Conservation (phyloP, 495 filamentous ascomycete species). For the Collariella sp. region DNA sequence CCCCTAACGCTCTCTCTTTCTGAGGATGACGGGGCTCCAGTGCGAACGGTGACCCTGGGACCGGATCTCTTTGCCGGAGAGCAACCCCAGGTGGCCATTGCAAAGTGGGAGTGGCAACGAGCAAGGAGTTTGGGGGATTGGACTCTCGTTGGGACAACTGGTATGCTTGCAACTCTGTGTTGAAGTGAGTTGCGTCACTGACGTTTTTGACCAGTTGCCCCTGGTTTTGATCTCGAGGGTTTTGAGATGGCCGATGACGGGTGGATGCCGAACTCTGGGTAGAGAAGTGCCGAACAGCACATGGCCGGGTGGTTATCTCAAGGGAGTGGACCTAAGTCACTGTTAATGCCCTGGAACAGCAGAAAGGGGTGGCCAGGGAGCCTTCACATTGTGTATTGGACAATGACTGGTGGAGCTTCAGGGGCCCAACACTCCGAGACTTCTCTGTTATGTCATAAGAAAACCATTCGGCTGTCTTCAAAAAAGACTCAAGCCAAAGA, state of each 20-base stretch:
- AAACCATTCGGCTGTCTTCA: too few species aligned
- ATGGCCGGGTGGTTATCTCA: too few species aligned
- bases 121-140: conserved; percentile 36
- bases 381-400: too few species aligned
- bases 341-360: too few species aligned
- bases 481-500: too few species aligned
- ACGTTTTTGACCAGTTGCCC: conserved; percentile 24
- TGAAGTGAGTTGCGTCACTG: not conserved
- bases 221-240: conserved; percentile 30
- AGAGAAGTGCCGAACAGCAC: too few species aligned
- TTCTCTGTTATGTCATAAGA: too few species aligned
- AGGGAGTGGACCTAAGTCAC: too few species aligned
- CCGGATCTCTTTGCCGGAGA: conserved; percentile 33
- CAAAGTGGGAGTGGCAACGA: conserved; percentile 35
- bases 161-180: conserved; percentile 11
- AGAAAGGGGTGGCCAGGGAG: too few species aligned
- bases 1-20: conserved; percentile 36
- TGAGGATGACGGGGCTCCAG: conserved; percentile 25
- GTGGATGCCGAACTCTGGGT: conserved; percentile 26
- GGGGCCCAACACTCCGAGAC: too few species aligned
- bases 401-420: too few species aligned
- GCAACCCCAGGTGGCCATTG: conserved; percentile 36
- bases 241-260: conserved; percentile 31
- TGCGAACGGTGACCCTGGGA: conserved; percentile 28
- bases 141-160: conserved; percentile 42